Evolutionary conservation across 73 alveolate genomes (phyloP).

Genomic region (Blepharisma stoltei): DNA sequence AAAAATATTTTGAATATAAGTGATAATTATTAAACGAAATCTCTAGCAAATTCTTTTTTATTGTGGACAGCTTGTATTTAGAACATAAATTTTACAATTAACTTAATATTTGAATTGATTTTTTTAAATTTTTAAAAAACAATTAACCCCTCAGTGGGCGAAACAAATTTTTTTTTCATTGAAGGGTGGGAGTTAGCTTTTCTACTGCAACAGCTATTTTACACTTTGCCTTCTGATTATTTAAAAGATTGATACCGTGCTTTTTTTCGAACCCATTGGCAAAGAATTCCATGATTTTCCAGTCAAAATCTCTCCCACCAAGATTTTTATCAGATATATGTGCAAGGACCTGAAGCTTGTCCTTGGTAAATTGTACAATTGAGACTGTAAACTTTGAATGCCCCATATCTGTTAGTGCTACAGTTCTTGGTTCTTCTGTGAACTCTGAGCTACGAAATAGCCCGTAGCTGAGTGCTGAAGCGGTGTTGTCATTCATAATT

Average conservation of each 20-base stretch:
- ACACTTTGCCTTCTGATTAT: conserved; percentile 64
- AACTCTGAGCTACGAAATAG: conserved; percentile 71
- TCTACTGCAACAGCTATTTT: conserved; percentile 77
- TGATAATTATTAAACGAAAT: too few relatives aligned
- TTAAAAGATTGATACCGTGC: conserved; percentile 72
- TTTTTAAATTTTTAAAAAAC: too few relatives aligned
- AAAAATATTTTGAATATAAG: too few relatives aligned
- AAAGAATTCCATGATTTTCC: conserved; percentile 52
- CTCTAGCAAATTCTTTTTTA: too few relatives aligned
- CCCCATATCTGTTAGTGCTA: conserved; percentile 81
- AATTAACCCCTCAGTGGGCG: too few relatives aligned
- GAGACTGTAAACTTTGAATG: conserved; percentile 76
- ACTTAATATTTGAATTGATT: too few relatives aligned
- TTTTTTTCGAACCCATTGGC: conserved; percentile 69
- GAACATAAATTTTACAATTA: too few relatives aligned
- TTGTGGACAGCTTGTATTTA: too few relatives aligned
- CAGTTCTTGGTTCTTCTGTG: conserved; percentile 68
- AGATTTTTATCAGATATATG: conserved; percentile 67
- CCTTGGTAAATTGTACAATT: conserved; percentile 67
- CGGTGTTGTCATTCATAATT: conserved; percentile 77
- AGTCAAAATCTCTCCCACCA: conserved; percentile 83
- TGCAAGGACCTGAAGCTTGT: conserved; percentile 63
- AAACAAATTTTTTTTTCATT: too few relatives aligned
- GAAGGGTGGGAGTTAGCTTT: too few relatives aligned
- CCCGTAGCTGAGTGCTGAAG: conserved; percentile 76